phyloP scores from a whole-genome alignment of 1,284 basidiomycete species.

The Agroathelia rolfsii region DNA sequence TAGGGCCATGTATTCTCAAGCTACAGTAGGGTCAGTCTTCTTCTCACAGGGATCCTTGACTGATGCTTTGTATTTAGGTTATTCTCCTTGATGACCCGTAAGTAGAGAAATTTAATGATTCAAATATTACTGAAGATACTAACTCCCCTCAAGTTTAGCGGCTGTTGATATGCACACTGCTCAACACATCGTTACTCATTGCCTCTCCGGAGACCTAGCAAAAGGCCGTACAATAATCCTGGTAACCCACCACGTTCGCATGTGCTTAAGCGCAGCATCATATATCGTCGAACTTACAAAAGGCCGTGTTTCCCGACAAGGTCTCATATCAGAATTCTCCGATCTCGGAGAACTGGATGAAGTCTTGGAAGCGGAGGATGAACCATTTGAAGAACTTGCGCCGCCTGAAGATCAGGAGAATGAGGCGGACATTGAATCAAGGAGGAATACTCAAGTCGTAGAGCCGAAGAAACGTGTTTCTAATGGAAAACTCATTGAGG shows the following conservation, averaged over 20 bases:
- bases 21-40: slow-evolving; percentile 44
- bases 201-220: slow-evolving; percentile 55
- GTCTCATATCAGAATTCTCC: slow-evolving; percentile 44
- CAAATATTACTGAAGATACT: slow-evolving; percentile 4
- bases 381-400: slow-evolving; percentile 14
- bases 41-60: neutral
- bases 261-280: slow-evolving; percentile 55
- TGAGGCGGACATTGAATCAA: too few relatives aligned
- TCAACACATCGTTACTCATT: slow-evolving; percentile 57
- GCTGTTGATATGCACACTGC: slow-evolving; percentile 89
- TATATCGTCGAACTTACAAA: slow-evolving; percentile 59
- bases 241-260: slow-evolving; percentile 78
- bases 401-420: slow-evolving; percentile 21
- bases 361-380: slow-evolving; percentile 40
- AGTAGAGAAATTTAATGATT: slow-evolving; percentile 17
- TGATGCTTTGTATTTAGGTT: slow-evolving; percentile 30
- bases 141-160: slow-evolving; percentile 42
- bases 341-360: slow-evolving; percentile 39
- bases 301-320: slow-evolving; percentile 51
- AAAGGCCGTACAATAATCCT: slow-evolving; percentile 66
- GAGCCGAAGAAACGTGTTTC: slow-evolving; percentile 12
- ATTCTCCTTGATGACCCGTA: slow-evolving; percentile 82
- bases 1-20: slow-evolving; percentile 54
- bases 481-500: slow-evolving; percentile 50
- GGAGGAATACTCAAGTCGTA: too few relatives aligned